Evolutionary conservation across 2,329 filamentous ascomycete species (phyloP).

Genomic region (Calonectria montana): DNA sequence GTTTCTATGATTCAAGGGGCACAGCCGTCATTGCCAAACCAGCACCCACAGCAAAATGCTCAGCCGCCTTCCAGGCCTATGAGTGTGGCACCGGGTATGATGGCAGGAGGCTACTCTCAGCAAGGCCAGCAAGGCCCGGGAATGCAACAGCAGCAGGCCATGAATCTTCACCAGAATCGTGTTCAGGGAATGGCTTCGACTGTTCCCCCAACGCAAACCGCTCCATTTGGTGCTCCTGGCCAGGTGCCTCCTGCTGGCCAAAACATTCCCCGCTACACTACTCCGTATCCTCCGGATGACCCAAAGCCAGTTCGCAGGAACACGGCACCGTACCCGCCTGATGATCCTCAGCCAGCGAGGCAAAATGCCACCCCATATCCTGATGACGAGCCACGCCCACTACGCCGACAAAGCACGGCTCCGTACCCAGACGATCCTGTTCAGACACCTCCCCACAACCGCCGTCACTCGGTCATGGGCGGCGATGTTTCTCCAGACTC

Average conservation of each 20-base stretch:
- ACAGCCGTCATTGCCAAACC: conserved; percentile 7
- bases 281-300: conserved; percentile 12
- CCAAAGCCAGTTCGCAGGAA: background rate
- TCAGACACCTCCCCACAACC: conserved; percentile 20
- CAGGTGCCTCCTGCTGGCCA: background rate
- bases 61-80: conserved; percentile 31
- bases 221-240: conserved; percentile 20
- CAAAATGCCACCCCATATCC: conserved; percentile 10
- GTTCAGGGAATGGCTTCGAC: conserved; percentile 27
- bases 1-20: conserved; percentile 22
- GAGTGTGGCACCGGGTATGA: conserved; percentile 39
- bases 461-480: conserved; percentile 42
- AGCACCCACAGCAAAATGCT: background rate
- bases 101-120: conserved; percentile 21
- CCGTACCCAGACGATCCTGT: conserved; percentile 30
- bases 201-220: conserved; percentile 34
- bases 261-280: background rate
- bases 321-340: conserved; percentile 15
- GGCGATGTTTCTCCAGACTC: conserved; percentile 43
- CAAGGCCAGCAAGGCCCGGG: conserved; percentile 2
- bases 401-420: conserved; percentile 11
- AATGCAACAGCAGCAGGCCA: conserved; percentile 11
- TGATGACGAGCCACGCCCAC: conserved; percentile 23
- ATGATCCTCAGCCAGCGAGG: background rate
- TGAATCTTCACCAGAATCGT: conserved; percentile 27